These are phyloP conservation scores for Trametes pubescens DNA, from an alignment of 1,284 basidiomycete species.

Conservation along the genomic window DNA sequence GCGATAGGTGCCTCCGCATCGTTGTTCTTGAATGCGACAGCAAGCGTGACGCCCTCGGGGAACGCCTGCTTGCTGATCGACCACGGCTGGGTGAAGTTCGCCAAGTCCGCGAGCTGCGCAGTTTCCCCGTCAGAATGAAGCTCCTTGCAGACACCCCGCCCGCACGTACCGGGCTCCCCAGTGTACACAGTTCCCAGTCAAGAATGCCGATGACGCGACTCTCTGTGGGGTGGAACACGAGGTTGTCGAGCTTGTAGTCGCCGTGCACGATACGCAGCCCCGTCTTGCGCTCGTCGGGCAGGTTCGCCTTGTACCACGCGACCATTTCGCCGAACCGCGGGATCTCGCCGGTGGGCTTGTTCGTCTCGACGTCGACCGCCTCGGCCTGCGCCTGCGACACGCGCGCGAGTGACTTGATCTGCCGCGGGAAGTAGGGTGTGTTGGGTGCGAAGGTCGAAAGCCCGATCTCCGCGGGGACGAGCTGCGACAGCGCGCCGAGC, in stretches of 20 bases:
- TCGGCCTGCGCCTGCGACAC: conserved; percentile 80
- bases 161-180: conserved; percentile 78
- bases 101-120: conserved; percentile 88
- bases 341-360: conserved; percentile 68
- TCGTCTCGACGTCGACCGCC: conserved; percentile 70
- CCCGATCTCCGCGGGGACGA: conserved; percentile 75
- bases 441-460: conserved; percentile 83
- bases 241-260: conserved; percentile 96
- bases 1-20: conserved; percentile 66
- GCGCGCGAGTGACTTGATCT: conserved; percentile 85
- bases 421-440: conserved; percentile 89
- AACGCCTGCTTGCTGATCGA: conserved; percentile 58
- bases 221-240: conserved; percentile 94
- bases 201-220: conserved; percentile 93
- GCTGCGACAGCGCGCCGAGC: conserved; percentile 77
- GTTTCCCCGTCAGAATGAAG: conserved; percentile 3
- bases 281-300: conserved; percentile 78
- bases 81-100: conserved; percentile 90
- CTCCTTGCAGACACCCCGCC: background rate
- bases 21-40: conserved; percentile 69
- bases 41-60: conserved; percentile 27
- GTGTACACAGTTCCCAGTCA: conserved; percentile 96
- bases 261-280: conserved; percentile 90
- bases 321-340: conserved; percentile 79
- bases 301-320: conserved; percentile 76